Evolutionary conservation across 305 asterid species (phyloP), one percentile per base, ranked within the genome.

Genomic region (Solanum aculeatissimum): DNA sequence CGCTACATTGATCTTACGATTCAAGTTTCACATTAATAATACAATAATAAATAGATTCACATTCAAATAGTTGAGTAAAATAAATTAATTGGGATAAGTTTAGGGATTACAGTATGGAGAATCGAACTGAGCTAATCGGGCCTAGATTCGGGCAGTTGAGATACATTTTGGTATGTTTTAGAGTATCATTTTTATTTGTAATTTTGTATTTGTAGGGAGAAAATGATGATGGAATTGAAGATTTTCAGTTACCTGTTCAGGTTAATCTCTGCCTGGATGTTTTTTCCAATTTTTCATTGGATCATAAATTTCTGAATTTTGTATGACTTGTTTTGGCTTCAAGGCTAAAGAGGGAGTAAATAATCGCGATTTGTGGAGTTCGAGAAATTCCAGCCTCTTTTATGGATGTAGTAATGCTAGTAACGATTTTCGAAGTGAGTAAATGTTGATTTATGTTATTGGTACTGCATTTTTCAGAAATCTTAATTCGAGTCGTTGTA

Each of bases 351-450:
- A 91, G 86, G 91, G 90, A 86, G 90, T 71, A 57, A 84, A 35
- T 81, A 87, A 75, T 75, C 95, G 89, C 27, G 94, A 93, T 90
- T 91, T 97, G 19, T 97, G 99, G 99, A 93, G 90, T 40, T 89
- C 98, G 14, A 93, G 88, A 83, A 87, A 92, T 83, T 93, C 98
- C 7, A 84, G 87, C 23, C 88, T 89, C 87, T 97, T 86, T 89
- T 84, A 86, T 69, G 94, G 98, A 54, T 97, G 99, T 90, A 92
- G 98, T 90, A 88, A 92, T 82, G 89, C 98, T 80, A 93, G 94
- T 89, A 84, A 62, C 80, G 85, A 89, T 84, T 97, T 90, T 89
- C 85, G 92, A 83, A 92, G 99, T 97, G 84, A 54, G 98, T 91
- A 25, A 60, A 49, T 16, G 35, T 18, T 35, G 84, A 68, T 21